Percentiles rank a stretch among this genome's conserved stretches.
These are phyloP conservation scores for Zymoseptoria crescenta DNA, from an alignment of 2,329 filamentous ascomycete species.

Conservation along the genomic window DNA sequence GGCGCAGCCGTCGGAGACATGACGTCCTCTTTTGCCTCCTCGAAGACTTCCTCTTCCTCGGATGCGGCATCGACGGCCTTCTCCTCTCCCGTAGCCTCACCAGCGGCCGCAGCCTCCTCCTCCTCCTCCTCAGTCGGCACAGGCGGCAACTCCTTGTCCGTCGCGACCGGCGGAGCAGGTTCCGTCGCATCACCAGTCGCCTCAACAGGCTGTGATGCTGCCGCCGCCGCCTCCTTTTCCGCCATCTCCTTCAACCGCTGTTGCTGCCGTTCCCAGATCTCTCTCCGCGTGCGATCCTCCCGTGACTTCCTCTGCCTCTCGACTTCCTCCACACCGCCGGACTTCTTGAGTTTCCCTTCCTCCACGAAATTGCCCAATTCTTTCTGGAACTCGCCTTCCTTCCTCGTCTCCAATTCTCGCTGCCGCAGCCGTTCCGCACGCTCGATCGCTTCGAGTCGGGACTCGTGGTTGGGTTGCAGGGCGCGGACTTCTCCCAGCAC, in stretches of 20 bases:
- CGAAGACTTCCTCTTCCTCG: conserved; percentile 3
- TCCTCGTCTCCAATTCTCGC: conserved; percentile 73
- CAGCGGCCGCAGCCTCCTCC: conserved; percentile 1
- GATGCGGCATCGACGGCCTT: conserved; percentile 3
- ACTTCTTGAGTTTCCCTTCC: conserved; percentile 91
- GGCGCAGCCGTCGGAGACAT: neutral
- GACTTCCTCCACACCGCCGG: conserved; percentile 86
- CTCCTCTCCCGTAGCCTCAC: neutral
- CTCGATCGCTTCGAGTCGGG: conserved; percentile 88
- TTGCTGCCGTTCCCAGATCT: conserved; percentile 54
- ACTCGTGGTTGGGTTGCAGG: conserved; percentile 87
- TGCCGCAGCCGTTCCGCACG: conserved; percentile 88
- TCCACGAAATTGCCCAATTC: conserved; percentile 80
- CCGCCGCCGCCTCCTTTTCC: conserved; percentile 36
- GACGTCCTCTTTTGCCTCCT: conserved; percentile 6
- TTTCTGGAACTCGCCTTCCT: conserved; percentile 69
- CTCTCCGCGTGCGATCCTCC: conserved; percentile 76
- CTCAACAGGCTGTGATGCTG: conserved; percentile 25
- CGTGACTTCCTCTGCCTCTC: conserved; percentile 76
- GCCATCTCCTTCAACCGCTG: conserved; percentile 37
- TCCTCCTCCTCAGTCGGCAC: conserved; percentile 8
- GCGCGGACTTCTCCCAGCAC: conserved; percentile 90
- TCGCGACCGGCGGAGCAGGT: neutral
- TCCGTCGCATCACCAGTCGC: conserved; percentile 14
- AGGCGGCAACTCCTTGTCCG: neutral